A percentile compares a stretch with the other conserved stretches of the same genome.
Conservation (phyloP, 768 basidiomycete species). For the Termitomyces sp. region DNA sequence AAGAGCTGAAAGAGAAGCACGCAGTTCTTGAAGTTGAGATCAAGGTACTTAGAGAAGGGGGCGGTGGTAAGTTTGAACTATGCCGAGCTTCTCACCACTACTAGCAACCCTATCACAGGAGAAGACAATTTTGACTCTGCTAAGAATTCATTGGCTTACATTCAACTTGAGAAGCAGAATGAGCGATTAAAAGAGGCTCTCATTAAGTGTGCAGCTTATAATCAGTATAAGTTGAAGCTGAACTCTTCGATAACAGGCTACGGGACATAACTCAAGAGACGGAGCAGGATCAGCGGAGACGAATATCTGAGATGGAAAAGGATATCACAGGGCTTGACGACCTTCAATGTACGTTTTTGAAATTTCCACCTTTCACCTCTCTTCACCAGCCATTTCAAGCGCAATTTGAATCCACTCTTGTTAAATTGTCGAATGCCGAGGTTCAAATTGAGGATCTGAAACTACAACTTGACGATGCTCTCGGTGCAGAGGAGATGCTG, state of each 20-base stretch:
- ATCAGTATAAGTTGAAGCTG: not conserved
- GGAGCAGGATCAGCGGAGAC: conserved; percentile 75
- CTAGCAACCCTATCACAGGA: not conserved
- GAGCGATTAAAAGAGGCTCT: conserved; percentile 93
- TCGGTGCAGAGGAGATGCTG: conserved; percentile 94
- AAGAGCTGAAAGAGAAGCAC: conserved; percentile 70
- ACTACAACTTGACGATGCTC: conserved; percentile 87
- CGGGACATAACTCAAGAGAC: conserved; percentile 86
- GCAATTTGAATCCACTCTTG: conserved; percentile 72
- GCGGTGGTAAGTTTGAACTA: conserved; percentile 20
- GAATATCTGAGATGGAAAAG: conserved; percentile 86
- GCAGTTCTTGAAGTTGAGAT: conserved; percentile 82
- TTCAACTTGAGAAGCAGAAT: conserved; percentile 96
- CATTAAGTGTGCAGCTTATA: conserved; percentile 45
- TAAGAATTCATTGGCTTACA: conserved; percentile 60
- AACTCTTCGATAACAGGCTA: conserved; percentile 41
- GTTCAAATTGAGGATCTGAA: conserved; percentile 92
- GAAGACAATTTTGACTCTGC: conserved; percentile 24
- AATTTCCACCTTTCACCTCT: not conserved
- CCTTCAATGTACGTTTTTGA: conserved; percentile 54
- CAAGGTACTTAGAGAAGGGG: conserved; percentile 62
- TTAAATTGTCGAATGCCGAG: conserved; percentile 85
- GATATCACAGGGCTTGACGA: conserved; percentile 76
- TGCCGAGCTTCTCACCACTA: not conserved
- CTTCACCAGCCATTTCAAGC: conserved; percentile 32